phyloP scores from a whole-genome alignment of 2,329 filamentous ascomycete genomes.

The Karstenula rhodostoma region DNA sequence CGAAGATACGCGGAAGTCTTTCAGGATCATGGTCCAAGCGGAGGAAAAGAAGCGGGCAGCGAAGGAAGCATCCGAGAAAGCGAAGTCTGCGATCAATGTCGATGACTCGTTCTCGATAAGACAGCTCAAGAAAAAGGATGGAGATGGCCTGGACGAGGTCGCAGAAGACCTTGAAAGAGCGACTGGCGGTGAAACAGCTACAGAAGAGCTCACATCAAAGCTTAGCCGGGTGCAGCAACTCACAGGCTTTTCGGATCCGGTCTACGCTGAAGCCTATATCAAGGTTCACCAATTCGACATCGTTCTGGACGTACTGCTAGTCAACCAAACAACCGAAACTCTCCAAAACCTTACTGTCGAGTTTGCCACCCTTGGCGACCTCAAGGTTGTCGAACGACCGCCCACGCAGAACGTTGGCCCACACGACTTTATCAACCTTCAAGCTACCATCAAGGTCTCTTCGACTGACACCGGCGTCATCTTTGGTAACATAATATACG shows the following conservation, averaged over 20 bases:
- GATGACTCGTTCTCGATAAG: slow-evolving; percentile 94
- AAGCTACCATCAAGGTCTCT: slow-evolving; percentile 98
- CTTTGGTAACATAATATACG: slow-evolving; percentile 98
- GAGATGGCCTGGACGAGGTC: slow-evolving; percentile 83
- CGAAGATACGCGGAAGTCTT: slow-evolving; percentile 93
- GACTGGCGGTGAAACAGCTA: slow-evolving; percentile 84
- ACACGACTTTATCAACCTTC: slow-evolving; percentile 97
- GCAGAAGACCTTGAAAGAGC: slow-evolving; percentile 92
- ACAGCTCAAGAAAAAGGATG: slow-evolving; percentile 86
- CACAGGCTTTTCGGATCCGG: slow-evolving; percentile 96
- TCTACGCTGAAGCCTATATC: slow-evolving; percentile 99
- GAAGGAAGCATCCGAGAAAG: slow-evolving; percentile 90
- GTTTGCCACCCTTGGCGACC: slow-evolving; percentile 95
- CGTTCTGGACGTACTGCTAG: slow-evolving; percentile 91
- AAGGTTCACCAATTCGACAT: slow-evolving; percentile 98
- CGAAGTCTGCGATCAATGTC: slow-evolving; percentile 92
- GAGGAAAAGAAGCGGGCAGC: slow-evolving; percentile 98
- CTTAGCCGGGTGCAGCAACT: slow-evolving; percentile 95
- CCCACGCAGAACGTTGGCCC: slow-evolving; percentile 95
- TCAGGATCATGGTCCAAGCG: slow-evolving; percentile 94
- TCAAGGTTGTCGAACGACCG: slow-evolving; percentile 96
- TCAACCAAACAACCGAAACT: slow-evolving; percentile 97
- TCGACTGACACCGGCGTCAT: slow-evolving; percentile 98
- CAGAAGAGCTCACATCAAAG: slow-evolving; percentile 91
- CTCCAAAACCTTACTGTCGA: slow-evolving; percentile 97